Evolutionary conservation across 306 rosid genomes (phyloP).

Genomic region (Prunus salicina): DNA sequence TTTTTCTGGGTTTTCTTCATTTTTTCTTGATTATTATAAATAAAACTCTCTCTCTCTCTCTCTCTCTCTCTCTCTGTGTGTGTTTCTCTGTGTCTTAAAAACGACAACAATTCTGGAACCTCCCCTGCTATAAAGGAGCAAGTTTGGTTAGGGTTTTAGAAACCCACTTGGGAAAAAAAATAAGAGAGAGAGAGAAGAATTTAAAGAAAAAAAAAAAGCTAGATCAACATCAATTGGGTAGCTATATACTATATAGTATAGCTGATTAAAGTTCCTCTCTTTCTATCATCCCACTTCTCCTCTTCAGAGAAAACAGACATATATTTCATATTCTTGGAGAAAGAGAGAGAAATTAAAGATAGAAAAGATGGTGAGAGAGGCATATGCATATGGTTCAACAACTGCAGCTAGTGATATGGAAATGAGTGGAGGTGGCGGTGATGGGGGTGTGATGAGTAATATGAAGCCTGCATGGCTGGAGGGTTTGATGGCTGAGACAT

Average conservation of each 20-base stretch:
- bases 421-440: neutral
- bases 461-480: constrained; percentile 93
- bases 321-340: neutral
- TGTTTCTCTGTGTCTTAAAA: constrained; percentile 17
- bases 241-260: neutral
- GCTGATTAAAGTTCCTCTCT: neutral
- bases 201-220: neutral
- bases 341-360: neutral
- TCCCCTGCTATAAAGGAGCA: constrained; percentile 45
- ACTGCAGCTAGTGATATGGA: neutral
- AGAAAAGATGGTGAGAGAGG: constrained; percentile 1
- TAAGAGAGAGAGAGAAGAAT: too few species aligned
- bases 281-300: neutral
- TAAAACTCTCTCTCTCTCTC: too few species aligned
- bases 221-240: neutral
- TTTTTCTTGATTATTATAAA: neutral
- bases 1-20: neutral
- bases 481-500: constrained; percentile 72
- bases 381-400: neutral
- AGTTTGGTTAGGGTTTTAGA: constrained; percentile 38
- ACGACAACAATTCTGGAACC: constrained; percentile 50
- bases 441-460: constrained; percentile 11
- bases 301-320: neutral
- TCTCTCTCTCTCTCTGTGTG: neutral
- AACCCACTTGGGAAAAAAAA: constrained; percentile 13